Base-by-base conservation (phyloP, 352 stramenopile genomes). In the Thalassiosira livingstoniorum region DNA sequence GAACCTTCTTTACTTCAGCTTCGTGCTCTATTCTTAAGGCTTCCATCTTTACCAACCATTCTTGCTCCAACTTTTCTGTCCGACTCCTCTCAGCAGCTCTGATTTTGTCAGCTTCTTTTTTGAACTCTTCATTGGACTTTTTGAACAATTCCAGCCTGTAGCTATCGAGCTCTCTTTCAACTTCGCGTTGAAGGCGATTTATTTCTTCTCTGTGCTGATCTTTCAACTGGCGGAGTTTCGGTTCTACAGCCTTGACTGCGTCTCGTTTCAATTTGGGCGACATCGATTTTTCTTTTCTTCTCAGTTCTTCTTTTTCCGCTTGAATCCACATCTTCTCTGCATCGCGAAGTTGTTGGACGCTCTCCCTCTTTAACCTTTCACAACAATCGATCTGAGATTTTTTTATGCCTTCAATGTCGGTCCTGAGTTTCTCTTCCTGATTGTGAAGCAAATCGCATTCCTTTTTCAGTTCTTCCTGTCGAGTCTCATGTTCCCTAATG, bases 81-180 rank as follows among this genome's bases (percentile, higher is more conserved):
- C 70, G 57, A 45, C 63, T 69, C 35, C 47, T 78, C 58, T 81
- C 78, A 25, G 55, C 15, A 34, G 61, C 64, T 27, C 72, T 81
- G 25, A 86, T 82, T 39, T 58, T 80, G 10, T 66, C 85, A 43
- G 75, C 35, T 83, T 91, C 75, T 45, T 72, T n/a, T 35, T 83
- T 86, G 32, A 87, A 80, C 37, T 67, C 37, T 60, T 83, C 60
- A 27, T 87, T 84, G 0, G 63, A 75, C 23, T 71, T 67, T n/a
- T 80, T 67, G 13, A 86, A 75, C 15, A 84, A 53, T 23, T 78
- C 53, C 13, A 84, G 60, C 45, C 65, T 81, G 47, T 75, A 86
- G 25, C 39, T 65, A 67, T 86, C 78, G 13, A 86, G 23, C 32
- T 81, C 71, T 25, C 71, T 64, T 45, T 47, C n/a, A 34, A 72